Base-by-base conservation (phyloP, 2,329 filamentous ascomycete species). In the Pyrenochaeta sp. region DNA sequence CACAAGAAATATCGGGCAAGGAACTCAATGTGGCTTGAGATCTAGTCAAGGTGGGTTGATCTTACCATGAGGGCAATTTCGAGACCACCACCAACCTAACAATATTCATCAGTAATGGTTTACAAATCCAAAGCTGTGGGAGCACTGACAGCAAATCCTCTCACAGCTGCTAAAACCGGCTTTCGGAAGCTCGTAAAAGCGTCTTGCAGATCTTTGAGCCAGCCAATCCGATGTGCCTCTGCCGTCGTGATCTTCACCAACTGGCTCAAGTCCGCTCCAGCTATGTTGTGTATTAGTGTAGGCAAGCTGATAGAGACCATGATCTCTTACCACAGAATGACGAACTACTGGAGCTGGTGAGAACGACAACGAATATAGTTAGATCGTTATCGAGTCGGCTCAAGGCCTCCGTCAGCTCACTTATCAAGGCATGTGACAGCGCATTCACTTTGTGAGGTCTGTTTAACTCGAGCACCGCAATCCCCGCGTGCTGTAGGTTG, bases 241-340 rank as follows among this genome's bases (percentile, higher is more conserved):
- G 90, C 85, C 77, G 97, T 97, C 46, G 89, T 92, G 36, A 97
- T 85, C 46, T 90, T 86, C 12, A 90, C 89, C 91, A 98, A 96
- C 79, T 98, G 94, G 79, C 96, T 97, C 80, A 98, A 97, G 77
- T 98, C 94, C 51, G 94, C 94, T 45, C 94, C 94, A 48, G 94
- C 94, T 80, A 56, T 48, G 23, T 42, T 18, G 23, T 21, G 33
- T 32, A 42, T 66, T 41, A 66, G 50, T 51, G n/a, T 33, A 12
- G 31, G 33, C 21, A 23, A 17, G 14, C n/a, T 15, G 7, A 56
- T 17, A 20, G 23, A 29, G 29, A 12, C 17, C 23, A 21, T 12
- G 35, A 18, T 14, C 73, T 15, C 81, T 76, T 27, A 94, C 94
- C 69, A 41, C 65, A 66, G 46, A 71, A 71, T 73, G 97, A 97